Conservation (phyloP, 495 filamentous ascomycete species). For the Haplographium delicatum region DNA sequence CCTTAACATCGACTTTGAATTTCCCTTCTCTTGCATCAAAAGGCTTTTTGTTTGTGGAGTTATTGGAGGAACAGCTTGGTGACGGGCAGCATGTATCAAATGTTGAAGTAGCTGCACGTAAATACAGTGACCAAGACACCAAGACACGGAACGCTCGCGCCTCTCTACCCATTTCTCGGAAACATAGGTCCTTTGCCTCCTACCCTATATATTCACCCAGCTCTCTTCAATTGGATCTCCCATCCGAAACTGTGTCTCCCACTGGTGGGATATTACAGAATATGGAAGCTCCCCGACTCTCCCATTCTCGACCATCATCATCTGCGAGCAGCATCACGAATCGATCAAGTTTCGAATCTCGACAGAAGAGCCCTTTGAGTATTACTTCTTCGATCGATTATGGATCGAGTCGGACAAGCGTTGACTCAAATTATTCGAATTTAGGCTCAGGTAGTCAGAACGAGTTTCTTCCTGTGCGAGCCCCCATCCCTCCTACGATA, state of each 20-base stretch:
- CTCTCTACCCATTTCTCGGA: constrained; percentile 1
- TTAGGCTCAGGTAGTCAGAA: neutral
- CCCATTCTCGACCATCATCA: neutral
- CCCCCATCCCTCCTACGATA: neutral
- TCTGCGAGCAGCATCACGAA: neutral
- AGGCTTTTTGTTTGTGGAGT: neutral
- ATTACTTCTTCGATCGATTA: constrained; percentile 15
- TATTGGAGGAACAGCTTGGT: neutral
- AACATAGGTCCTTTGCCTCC: constrained; percentile 12
- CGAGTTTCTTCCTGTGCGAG: neutral
- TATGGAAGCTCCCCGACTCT: constrained; percentile 8
- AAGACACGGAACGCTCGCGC: constrained; percentile 16
- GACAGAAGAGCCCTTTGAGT: constrained; percentile 14
- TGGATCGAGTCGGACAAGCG: constrained; percentile 11
- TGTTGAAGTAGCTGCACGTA: neutral
- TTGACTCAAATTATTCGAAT: constrained; percentile 7
- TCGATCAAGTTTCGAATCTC: constrained; percentile 13
- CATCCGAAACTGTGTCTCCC: constrained; percentile 3
- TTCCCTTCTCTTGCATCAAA: neutral
- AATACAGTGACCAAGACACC: constrained; percentile 19
- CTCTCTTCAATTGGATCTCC: neutral
- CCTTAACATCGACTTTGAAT: neutral
- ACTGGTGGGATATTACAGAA: neutral
- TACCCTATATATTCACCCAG: constrained; percentile 16
- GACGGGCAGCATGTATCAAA: too few relatives aligned